Evolutionary conservation across 2,329 filamentous ascomycete species (phyloP).

Genomic region (Hypoxylon sp.): DNA sequence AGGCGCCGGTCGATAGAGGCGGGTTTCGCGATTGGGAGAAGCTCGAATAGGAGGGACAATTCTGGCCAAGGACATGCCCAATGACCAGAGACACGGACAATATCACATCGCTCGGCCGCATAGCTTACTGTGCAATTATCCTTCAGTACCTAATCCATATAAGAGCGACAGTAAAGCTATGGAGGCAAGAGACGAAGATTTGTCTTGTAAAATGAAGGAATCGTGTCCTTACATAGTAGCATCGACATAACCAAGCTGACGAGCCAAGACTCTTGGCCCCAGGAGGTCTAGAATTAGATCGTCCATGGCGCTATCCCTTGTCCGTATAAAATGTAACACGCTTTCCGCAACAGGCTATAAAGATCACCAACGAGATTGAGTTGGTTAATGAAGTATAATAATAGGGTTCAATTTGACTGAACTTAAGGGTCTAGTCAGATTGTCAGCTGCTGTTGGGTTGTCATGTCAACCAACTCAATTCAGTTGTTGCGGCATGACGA

Average conservation of each 20-base stretch:
- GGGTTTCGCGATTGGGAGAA: slow-evolving; percentile 52
- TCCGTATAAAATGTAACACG: slow-evolving; percentile 2
- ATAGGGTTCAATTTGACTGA: slow-evolving; percentile 1
- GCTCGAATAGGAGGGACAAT: slow-evolving; percentile 53
- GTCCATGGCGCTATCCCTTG: slow-evolving; percentile 14
- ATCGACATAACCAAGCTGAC: neutral
- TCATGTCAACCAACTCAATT: neutral
- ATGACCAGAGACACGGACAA: slow-evolving; percentile 24
- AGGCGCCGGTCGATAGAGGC: slow-evolving; percentile 53
- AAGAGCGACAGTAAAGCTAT: neutral
- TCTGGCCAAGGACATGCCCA: slow-evolving; percentile 29
- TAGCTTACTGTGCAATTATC: slow-evolving; percentile 19
- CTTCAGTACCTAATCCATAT: too few species aligned
- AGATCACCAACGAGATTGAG: neutral
- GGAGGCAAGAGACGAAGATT: neutral
- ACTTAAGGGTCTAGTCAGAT: neutral
- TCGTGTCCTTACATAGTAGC: slow-evolving; percentile 22
- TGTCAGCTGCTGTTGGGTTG: neutral
- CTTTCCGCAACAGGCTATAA: slow-evolving; percentile 4
- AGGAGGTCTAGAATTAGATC: slow-evolving; percentile 24
- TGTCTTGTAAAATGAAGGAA: slow-evolving; percentile 4
- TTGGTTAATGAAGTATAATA: neutral
- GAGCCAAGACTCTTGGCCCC: slow-evolving; percentile 28
- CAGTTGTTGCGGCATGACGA: neutral
- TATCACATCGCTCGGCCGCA: slow-evolving; percentile 32